Percentiles rank a stretch among this genome's conserved stretches.
phyloP scores from a whole-genome alignment of 2,329 filamentous ascomycete genomes.

The Gremmenia infestans region DNA sequence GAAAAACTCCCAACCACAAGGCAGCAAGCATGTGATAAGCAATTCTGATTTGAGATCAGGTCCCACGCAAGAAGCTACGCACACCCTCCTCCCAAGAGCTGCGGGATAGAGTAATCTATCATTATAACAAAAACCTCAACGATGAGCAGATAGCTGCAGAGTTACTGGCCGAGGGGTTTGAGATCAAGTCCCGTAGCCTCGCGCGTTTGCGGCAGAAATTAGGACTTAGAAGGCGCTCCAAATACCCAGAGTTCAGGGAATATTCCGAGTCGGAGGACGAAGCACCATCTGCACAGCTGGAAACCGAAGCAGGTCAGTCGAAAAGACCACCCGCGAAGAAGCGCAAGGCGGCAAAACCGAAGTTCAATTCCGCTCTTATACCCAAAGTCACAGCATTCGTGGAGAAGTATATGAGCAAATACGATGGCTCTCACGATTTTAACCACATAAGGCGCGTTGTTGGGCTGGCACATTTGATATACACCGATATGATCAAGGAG shows the following conservation, averaged over 20 bases:
- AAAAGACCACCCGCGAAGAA: constrained; percentile 14
- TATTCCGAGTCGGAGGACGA: constrained; percentile 19
- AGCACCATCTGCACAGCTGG: constrained; percentile 7
- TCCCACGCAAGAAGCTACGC: constrained; percentile 25
- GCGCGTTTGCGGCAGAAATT: constrained; percentile 27
- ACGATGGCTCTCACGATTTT: constrained; percentile 87
- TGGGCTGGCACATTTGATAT: constrained; percentile 51
- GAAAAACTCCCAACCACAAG: no score
- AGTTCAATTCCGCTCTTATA: constrained; percentile 33
- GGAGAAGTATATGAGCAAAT: constrained; percentile 66
- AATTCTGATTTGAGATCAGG: no score
- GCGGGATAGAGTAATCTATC: constrained; percentile 20
- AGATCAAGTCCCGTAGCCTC: constrained; percentile 25
- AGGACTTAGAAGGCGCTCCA: constrained; percentile 26
- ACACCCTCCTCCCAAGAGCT: constrained; percentile 21
- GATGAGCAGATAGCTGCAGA: constrained; percentile 26
- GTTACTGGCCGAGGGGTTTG: constrained; percentile 24
- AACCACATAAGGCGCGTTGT: constrained; percentile 77
- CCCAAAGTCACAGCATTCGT: constrained; percentile 57
- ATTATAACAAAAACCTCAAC: constrained; percentile 30
- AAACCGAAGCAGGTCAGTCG: background rate
- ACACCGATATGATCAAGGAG: constrained; percentile 23
- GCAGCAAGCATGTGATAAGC: no score
- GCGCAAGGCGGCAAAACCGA: constrained; percentile 11
- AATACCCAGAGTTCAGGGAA: constrained; percentile 28